These are phyloP conservation scores for Flaveria linearis DNA, from an alignment of 129 eudicot species.

Conservation along the genomic window DNA sequence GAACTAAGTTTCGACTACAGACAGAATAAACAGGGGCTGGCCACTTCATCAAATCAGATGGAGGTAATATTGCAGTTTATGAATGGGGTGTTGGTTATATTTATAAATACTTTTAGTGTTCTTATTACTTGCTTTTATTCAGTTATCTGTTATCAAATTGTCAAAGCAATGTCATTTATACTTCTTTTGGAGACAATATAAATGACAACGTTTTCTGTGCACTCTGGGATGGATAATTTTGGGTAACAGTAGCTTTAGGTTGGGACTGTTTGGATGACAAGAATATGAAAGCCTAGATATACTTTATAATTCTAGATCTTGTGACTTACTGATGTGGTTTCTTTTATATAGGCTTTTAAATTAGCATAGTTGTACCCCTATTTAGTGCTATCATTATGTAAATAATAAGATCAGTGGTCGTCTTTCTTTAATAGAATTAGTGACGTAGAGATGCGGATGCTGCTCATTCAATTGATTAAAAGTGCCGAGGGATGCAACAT, in stretches of 20 bases:
- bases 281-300: not conserved
- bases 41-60: constrained; percentile 47
- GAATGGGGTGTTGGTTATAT: not conserved
- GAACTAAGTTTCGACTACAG: constrained; percentile 68
- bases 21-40: constrained; percentile 47
- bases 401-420: not conserved
- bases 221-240: constrained; percentile 11
- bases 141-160: not conserved
- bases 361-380: not conserved
- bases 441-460: not conserved
- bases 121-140: not conserved
- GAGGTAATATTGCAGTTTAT: constrained; percentile 49
- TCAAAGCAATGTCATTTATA: not conserved
- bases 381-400: not conserved
- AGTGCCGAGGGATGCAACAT: not conserved
- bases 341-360: not conserved
- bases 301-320: not conserved
- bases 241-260: constrained; percentile 10
- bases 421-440: not conserved
- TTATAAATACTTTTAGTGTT: not conserved
- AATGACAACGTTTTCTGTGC: not conserved
- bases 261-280: constrained; percentile 2
- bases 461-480: not conserved
- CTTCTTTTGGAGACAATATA: not conserved
- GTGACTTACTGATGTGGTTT: not conserved